Evolutionary conservation across 129 eudicot genomes (phyloP).

Genomic region (sunflower (Helianthus annuus)): DNA sequence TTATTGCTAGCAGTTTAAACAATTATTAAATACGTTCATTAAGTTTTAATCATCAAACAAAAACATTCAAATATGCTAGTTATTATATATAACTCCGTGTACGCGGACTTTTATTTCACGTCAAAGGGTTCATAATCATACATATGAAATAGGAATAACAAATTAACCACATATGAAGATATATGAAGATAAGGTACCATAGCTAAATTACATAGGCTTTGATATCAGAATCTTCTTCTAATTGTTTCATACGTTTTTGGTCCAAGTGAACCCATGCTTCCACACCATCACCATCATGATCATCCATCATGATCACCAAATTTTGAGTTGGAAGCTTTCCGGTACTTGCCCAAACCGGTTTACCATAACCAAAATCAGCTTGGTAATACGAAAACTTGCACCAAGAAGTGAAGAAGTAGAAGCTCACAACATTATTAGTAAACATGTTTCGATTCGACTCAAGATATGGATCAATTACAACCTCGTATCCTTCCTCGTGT

Average conservation of each 20-base stretch:
- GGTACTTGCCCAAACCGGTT: constrained; percentile 38
- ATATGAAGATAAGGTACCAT: not conserved
- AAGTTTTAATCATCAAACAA: not conserved
- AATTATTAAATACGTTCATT: not conserved
- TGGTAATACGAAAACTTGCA: constrained; percentile 37
- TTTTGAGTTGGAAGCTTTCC: constrained; percentile 35
- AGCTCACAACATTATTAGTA: constrained; percentile 24
- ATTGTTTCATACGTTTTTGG: constrained; percentile 24
- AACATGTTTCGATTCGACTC: constrained; percentile 19
- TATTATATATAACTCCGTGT: not conserved
- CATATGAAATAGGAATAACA: not conserved
- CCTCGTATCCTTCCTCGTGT: constrained; percentile 28
- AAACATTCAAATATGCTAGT: not conserved
- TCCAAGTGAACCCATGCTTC: constrained; percentile 55
- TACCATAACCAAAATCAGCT: constrained; percentile 44
- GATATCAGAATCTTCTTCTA: constrained; percentile 40
- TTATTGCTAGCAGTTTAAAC: not conserved
- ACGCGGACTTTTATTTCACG: constrained; percentile 9
- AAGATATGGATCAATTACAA: constrained; percentile 29
- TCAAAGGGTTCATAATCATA: not conserved
- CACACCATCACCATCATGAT: constrained; percentile 32
- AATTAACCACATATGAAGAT: not conserved
- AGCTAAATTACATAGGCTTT: constrained; percentile 18
- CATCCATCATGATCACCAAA: constrained; percentile 36
- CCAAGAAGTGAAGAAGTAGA: constrained; percentile 38